These are phyloP conservation scores for Mimosa bimucronata DNA, from an alignment of 306 rosid species.

Conservation along the genomic window DNA sequence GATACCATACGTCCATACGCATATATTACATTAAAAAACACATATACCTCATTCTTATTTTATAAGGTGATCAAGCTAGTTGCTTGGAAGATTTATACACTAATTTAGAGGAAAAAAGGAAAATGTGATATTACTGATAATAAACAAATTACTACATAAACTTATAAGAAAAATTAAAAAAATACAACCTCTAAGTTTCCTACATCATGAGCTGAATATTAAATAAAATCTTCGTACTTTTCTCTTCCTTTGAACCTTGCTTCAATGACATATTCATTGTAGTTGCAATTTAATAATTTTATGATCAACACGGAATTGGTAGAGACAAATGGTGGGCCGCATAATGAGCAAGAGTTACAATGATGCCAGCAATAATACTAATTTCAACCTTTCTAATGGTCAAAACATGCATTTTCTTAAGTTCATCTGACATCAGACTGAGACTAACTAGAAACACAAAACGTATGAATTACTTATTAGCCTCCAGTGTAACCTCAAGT, in stretches of 20 bases:
- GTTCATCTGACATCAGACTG: not conserved
- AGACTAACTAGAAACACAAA: not conserved
- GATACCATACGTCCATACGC: not conserved
- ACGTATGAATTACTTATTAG: not conserved
- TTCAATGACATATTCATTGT: not conserved
- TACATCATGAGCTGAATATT: not conserved
- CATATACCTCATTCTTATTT: not conserved
- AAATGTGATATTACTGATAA: not conserved
- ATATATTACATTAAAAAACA: not conserved
- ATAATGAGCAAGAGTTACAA: not conserved
- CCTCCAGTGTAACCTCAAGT: too few relatives aligned
- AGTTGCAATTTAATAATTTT: not conserved
- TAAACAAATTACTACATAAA: too few relatives aligned
- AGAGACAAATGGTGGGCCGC: not conserved
- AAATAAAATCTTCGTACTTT: not conserved
- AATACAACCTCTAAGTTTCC: not conserved
- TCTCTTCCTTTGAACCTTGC: not conserved
- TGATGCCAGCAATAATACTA: not conserved
- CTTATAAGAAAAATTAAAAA: not conserved
- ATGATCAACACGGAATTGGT: not conserved
- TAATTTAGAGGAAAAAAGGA: not conserved
- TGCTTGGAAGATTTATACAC: not conserved
- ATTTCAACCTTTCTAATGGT: not conserved
- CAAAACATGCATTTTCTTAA: not conserved
- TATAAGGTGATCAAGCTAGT: not conserved